Evolutionary conservation across 495 filamentous ascomycete genomes (phyloP).

Genomic region (Penicillium maclennaniae): DNA sequence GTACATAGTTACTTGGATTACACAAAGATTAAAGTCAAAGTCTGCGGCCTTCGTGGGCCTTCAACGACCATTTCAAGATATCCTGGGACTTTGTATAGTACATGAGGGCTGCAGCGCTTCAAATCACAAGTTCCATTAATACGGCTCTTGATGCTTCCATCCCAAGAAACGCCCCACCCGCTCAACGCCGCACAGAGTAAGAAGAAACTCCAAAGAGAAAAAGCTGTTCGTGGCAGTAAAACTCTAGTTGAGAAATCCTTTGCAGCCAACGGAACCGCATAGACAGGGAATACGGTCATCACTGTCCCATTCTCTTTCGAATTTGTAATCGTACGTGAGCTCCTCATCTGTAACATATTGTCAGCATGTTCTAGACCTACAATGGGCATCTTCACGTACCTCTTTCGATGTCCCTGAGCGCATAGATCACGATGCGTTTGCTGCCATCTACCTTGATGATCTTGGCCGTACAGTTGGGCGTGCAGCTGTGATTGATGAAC

Average conservation of each 20-base stretch:
- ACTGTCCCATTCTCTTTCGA: slow-evolving; percentile 92
- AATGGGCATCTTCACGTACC: slow-evolving; percentile 58
- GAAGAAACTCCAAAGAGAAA: slow-evolving; percentile 1
- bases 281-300: slow-evolving; percentile 95
- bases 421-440: slow-evolving; percentile 98
- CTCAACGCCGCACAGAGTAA: slow-evolving; percentile 15
- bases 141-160: slow-evolving; percentile 14
- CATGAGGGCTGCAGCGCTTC: slow-evolving; percentile 22
- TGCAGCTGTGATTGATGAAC: slow-evolving; percentile 99
- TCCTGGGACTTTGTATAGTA: slow-evolving; percentile 27
- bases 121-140: slow-evolving; percentile 20
- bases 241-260: slow-evolving; percentile 92
- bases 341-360: slow-evolving; percentile 75
- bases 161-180: slow-evolving; percentile 16
- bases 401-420: slow-evolving; percentile 86
- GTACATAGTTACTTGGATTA: background rate
- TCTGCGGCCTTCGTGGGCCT: background rate
- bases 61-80: slow-evolving; percentile 5
- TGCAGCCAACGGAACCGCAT: slow-evolving; percentile 91
- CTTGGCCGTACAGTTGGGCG: slow-evolving; percentile 97
- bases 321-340: slow-evolving; percentile 99
- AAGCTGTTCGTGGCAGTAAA: background rate
- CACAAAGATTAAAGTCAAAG: background rate
- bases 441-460: slow-evolving; percentile 99
- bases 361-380: slow-evolving; percentile 37